A percentile compares a stretch with the other conserved stretches of the same genome.
These are phyloP conservation scores for Candida dendrica DNA, from an alignment of 805 yeast genomes.

Conservation along the genomic window DNA sequence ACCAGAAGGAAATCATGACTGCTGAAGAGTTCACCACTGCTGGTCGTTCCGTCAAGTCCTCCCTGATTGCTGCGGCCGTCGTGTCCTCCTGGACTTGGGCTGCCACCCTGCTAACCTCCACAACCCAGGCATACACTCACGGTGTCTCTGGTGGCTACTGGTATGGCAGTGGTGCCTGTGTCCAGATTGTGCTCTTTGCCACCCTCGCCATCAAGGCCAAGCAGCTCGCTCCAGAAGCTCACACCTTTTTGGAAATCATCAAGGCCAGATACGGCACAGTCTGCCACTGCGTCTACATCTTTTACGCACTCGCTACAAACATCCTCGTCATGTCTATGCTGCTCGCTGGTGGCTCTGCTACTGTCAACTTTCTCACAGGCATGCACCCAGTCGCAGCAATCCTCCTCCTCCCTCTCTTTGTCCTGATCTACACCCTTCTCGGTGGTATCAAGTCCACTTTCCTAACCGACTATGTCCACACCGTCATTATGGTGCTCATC, in stretches of 20 bases:
- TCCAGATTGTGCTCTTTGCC: slow-evolving; percentile 81
- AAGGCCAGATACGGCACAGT: slow-evolving; percentile 71
- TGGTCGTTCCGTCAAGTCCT: slow-evolving; percentile 81
- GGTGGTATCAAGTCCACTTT: slow-evolving; percentile 85
- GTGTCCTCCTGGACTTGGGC: slow-evolving; percentile 95
- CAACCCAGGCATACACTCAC: slow-evolving; percentile 69
- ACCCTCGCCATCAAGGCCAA: slow-evolving; percentile 84
- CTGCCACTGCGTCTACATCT: slow-evolving; percentile 64
- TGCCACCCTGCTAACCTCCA: slow-evolving; percentile 67
- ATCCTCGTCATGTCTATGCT: slow-evolving; percentile 90
- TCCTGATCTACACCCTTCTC: slow-evolving; percentile 62
- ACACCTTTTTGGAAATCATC: slow-evolving; percentile 83
- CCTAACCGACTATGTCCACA: slow-evolving; percentile 73
- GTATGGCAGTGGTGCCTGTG: slow-evolving; percentile 89
- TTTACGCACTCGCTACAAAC: slow-evolving; percentile 83
- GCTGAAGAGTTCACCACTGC: slow-evolving; percentile 94
- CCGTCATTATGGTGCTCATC: slow-evolving; percentile 71
- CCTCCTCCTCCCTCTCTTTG: slow-evolving; percentile 77
- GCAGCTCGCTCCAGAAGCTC: slow-evolving; percentile 85
- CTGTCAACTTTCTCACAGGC: slow-evolving; percentile 74
- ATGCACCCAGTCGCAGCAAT: slow-evolving; percentile 77
- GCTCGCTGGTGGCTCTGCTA: slow-evolving; percentile 85
- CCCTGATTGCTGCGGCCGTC: slow-evolving; percentile 82
- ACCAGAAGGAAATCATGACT: slow-evolving; percentile 79
- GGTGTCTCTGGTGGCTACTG: slow-evolving; percentile 66